Evolutionary conservation across 371 early-diverging fungal genomes (phyloP).

Genomic region (Lichtheimia ornata): DNA sequence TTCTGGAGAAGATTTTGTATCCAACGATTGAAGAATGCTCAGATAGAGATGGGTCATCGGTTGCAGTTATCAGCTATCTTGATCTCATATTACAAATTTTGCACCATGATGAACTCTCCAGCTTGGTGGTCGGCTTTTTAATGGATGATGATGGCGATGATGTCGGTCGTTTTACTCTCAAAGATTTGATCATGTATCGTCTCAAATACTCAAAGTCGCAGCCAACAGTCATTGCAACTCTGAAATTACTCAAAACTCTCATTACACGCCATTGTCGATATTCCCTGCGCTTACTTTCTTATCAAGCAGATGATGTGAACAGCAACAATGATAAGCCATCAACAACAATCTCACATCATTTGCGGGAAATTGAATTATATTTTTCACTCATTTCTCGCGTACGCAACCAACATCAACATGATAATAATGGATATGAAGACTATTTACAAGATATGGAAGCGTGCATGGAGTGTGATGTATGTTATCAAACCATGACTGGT

Average conservation of each 20-base stretch:
- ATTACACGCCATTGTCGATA: constrained; percentile 78
- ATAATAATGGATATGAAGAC: constrained; percentile 72
- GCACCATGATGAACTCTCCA: constrained; percentile 74
- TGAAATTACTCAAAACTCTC: constrained; percentile 78
- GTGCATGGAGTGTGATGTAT: constrained; percentile 62
- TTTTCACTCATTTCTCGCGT: constrained; percentile 64
- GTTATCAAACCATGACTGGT: constrained; percentile 54
- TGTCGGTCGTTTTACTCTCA: constrained; percentile 68
- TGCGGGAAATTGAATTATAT: constrained; percentile 68
- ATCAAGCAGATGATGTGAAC: constrained; percentile 49
- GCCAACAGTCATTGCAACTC: constrained; percentile 79
- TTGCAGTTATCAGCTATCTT: constrained; percentile 88
- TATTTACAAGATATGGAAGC: constrained; percentile 80
- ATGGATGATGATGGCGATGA: constrained; percentile 45
- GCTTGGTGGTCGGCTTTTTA: constrained; percentile 74
- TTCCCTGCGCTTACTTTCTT: constrained; percentile 68
- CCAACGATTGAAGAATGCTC: constrained; percentile 86
- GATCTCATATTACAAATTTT: constrained; percentile 78
- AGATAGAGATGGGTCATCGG: constrained; percentile 90
- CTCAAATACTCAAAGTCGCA: constrained; percentile 68
- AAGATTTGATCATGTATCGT: constrained; percentile 77
- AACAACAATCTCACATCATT: constrained; percentile 62
- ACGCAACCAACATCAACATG: constrained; percentile 56
- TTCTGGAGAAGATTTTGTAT: constrained; percentile 85
- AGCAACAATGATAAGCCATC: constrained; percentile 21